Percentiles rank a stretch among this genome's conserved stretches.
phyloP scores from a whole-genome alignment of 306 rosid species.

The Cucurbita maxima region DNA sequence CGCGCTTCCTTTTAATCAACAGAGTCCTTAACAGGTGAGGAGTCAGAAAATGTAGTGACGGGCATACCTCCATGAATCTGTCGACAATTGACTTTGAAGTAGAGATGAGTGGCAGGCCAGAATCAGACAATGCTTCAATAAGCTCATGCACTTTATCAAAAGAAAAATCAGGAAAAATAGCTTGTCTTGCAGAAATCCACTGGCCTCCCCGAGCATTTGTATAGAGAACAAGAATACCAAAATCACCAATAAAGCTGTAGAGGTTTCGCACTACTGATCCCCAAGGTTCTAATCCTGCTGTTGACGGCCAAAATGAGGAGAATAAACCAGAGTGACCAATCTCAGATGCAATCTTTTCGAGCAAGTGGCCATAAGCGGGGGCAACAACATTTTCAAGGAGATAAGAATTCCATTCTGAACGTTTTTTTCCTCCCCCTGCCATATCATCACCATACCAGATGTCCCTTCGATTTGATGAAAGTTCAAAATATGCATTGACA shows the following conservation, averaged over 20 bases:
- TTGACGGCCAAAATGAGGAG: slow-evolving; percentile 85
- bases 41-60: slow-evolving; percentile 69
- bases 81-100: slow-evolving; percentile 56
- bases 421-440: slow-evolving; percentile 95
- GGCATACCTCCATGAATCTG: slow-evolving; percentile 73
- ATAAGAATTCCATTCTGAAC: slow-evolving; percentile 93
- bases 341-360: slow-evolving; percentile 77
- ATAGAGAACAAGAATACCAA: slow-evolving; percentile 50
- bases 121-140: slow-evolving; percentile 53
- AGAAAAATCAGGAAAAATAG: slow-evolving; percentile 88
- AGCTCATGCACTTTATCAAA: slow-evolving; percentile 56
- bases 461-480: slow-evolving; percentile 96
- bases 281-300: slow-evolving; percentile 81
- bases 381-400: slow-evolving; percentile 89
- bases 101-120: slow-evolving; percentile 58
- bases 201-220: slow-evolving; percentile 94
- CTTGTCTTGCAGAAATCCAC: slow-evolving; percentile 83
- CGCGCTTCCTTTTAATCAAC: slow-evolving; percentile 75
- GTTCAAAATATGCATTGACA: slow-evolving; percentile 86
- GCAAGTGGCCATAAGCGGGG: slow-evolving; percentile 83
- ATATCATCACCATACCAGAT: slow-evolving; percentile 96
- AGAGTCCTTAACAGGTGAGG: slow-evolving; percentile 69
- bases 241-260: slow-evolving; percentile 58
- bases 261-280: slow-evolving; percentile 58
- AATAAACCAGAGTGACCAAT: slow-evolving; percentile 68